phyloP scores from a whole-genome alignment of 2,329 filamentous ascomycete genomes.

The Penicillium sp. region DNA sequence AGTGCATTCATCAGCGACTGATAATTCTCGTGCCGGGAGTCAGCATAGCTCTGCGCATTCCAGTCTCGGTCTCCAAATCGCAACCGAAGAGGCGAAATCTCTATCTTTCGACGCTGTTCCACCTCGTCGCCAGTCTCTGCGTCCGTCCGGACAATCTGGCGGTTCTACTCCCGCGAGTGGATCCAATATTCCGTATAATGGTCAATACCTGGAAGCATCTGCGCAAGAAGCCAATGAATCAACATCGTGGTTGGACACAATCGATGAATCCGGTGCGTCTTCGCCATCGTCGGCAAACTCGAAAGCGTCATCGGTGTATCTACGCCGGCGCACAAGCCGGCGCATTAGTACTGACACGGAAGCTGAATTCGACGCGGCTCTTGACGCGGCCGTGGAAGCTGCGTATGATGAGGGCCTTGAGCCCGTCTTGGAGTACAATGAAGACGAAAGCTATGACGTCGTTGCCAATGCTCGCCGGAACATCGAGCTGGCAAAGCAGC shows the following conservation, averaged over 20 bases:
- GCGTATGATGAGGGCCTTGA: constrained; percentile 92
- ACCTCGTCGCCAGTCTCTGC: constrained; percentile 39
- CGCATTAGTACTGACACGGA: constrained; percentile 71
- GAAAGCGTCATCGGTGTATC: constrained; percentile 66
- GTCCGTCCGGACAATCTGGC: constrained; percentile 28
- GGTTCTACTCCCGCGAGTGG: constrained; percentile 10
- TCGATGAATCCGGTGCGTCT: constrained; percentile 84
- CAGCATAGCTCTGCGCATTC: constrained; percentile 50
- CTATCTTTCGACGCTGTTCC: constrained; percentile 33
- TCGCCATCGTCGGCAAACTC: constrained; percentile 78
- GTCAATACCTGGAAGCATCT: constrained; percentile 9
- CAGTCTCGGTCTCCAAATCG: constrained; percentile 39
- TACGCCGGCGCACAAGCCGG: constrained; percentile 68
- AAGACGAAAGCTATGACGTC: constrained; percentile 32
- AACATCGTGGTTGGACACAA: constrained; percentile 90
- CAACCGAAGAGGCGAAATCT: constrained; percentile 25
- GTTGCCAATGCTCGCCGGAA: constrained; percentile 58
- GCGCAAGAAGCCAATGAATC: constrained; percentile 67
- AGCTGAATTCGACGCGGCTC: constrained; percentile 86
- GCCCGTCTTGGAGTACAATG: constrained; percentile 50
- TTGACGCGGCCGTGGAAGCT: constrained; percentile 93
- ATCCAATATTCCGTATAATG: constrained; percentile 10
- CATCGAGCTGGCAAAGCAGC: constrained; percentile 73
- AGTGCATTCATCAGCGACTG: constrained; percentile 30
- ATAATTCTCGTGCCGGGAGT: constrained; percentile 26